Evolutionary conservation across 306 rosid species (phyloP).

Genomic region (Delonix regia): DNA sequence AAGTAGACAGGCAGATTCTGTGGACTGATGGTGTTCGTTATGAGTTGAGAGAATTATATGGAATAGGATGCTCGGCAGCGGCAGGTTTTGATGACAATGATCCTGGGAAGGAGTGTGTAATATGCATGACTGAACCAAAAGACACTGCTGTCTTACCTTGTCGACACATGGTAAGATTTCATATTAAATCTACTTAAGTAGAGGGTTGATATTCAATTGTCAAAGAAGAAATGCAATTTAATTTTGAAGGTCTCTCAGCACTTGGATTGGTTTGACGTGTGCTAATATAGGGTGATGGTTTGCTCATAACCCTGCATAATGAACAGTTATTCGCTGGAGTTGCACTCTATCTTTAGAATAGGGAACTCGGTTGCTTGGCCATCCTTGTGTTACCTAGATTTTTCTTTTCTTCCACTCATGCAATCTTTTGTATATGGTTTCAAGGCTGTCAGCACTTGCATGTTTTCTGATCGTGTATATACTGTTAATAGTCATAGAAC

Average conservation of each 20-base stretch:
- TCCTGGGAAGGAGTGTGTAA: slow-evolving; percentile 86
- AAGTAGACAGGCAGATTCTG: slow-evolving; percentile 77
- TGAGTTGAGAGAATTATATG: slow-evolving; percentile 86
- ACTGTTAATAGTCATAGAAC: neutral
- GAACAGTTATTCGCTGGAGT: neutral
- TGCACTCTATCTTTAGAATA: neutral
- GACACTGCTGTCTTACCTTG: slow-evolving; percentile 90
- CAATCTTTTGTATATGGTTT: slow-evolving; percentile 8
- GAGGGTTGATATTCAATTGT: slow-evolving; percentile 1
- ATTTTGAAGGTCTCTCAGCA: slow-evolving; percentile 12
- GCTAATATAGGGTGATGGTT: slow-evolving; percentile 11
- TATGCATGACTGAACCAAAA: slow-evolving; percentile 95
- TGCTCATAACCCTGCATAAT: slow-evolving; percentile 27
- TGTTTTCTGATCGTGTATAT: neutral
- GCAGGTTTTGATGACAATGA: slow-evolving; percentile 67
- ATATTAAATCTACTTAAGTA: slow-evolving; percentile 26
- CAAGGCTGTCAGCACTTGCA: slow-evolving; percentile 2
- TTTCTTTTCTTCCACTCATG: slow-evolving; percentile 1
- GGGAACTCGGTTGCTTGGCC: slow-evolving; percentile 5
- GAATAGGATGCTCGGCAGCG: slow-evolving; percentile 70
- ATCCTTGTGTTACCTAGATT: neutral
- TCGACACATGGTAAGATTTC: slow-evolving; percentile 81
- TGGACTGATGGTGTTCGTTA: slow-evolving; percentile 85
- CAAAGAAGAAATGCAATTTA: slow-evolving; percentile 15
- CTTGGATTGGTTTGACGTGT: slow-evolving; percentile 8